phyloP scores from a whole-genome alignment of 257 asterid species.

The Solanum boliviense region DNA sequence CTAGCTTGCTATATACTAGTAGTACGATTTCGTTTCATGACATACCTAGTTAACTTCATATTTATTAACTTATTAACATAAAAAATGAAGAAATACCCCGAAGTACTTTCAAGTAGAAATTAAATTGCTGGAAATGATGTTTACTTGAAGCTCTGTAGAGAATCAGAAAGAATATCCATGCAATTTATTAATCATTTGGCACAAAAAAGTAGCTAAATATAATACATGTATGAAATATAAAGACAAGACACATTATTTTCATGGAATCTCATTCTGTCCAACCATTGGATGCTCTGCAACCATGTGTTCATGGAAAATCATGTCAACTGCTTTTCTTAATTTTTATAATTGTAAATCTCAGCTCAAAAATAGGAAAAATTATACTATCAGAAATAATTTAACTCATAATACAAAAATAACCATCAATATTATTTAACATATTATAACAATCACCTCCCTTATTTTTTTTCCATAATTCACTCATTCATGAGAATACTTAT shows the following conservation, averaged over 20 bases:
- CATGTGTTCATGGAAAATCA: constrained; percentile 19
- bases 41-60: background rate
- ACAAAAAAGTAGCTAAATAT: background rate
- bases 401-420: background rate
- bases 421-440: background rate
- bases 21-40: background rate
- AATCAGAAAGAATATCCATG: background rate
- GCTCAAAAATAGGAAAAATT: background rate
- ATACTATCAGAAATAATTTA: background rate
- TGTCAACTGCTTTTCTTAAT: background rate
- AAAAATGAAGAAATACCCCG: background rate
- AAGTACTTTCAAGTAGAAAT: background rate
- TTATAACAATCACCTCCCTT: background rate
- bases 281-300: constrained; percentile 22
- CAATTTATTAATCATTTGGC: background rate
- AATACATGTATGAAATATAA: background rate
- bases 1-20: background rate
- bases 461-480: background rate
- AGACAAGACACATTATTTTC: background rate
- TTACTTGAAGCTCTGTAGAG: background rate
- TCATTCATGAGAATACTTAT: background rate
- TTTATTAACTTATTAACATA: background rate
- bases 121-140: background rate
- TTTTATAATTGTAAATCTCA: background rate
- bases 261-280: background rate